Evolutionary conservation across 805 yeast species (phyloP).

Genomic region (Starmerella gropengiesseri): DNA sequence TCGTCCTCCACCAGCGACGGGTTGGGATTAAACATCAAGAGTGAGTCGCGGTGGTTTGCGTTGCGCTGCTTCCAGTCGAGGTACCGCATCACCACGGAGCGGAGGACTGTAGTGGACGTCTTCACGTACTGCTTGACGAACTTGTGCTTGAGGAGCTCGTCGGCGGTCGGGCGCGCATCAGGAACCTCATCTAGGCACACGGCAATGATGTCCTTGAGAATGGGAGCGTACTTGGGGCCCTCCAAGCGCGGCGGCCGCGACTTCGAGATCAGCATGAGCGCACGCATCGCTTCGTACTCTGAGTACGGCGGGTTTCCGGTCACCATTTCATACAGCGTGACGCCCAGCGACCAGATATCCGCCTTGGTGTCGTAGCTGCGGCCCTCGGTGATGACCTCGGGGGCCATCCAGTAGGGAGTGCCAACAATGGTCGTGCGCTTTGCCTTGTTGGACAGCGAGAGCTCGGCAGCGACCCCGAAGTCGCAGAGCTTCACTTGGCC

Average conservation of each 20-base stretch:
- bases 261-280: constrained; percentile 85
- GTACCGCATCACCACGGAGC: constrained; percentile 55
- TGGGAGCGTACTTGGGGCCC: constrained; percentile 68
- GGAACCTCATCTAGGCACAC: constrained; percentile 90
- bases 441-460: constrained; percentile 51
- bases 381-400: constrained; percentile 38
- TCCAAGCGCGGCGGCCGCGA: constrained; percentile 92
- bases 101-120: constrained; percentile 48
- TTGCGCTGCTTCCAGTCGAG: constrained; percentile 47
- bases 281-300: constrained; percentile 88
- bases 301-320: constrained; percentile 97
- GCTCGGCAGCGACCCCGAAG: constrained; percentile 95
- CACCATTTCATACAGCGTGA: constrained; percentile 85
- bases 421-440: constrained; percentile 88
- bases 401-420: constrained; percentile 50
- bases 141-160: constrained; percentile 63
- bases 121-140: constrained; percentile 55
- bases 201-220: constrained; percentile 79
- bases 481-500: constrained; percentile 90
- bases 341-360: constrained; percentile 95
- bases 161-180: constrained; percentile 76
- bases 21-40: constrained; percentile 26
- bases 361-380: constrained; percentile 54
- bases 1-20: constrained; percentile 18
- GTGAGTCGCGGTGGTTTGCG: constrained; percentile 36